Conservation (phyloP, 2,329 filamentous ascomycete species). For the Polychaeton citri region DNA sequence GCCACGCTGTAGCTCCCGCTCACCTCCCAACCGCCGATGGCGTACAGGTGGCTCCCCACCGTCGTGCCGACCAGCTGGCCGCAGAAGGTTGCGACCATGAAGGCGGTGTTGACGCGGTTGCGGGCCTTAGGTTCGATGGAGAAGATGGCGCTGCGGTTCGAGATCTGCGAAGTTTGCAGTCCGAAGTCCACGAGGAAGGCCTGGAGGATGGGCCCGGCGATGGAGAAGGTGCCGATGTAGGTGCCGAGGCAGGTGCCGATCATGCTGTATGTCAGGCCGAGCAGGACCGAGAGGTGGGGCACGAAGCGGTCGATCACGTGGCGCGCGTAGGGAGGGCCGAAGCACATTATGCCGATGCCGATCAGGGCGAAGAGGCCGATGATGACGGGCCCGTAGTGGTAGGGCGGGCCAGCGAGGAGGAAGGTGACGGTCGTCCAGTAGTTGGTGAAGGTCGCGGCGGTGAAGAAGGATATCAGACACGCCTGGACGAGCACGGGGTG, state of each 20-base stretch:
- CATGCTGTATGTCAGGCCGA: conserved; percentile 47
- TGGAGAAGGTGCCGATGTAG: conserved; percentile 49
- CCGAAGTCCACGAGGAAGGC: conserved; percentile 60
- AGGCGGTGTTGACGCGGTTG: conserved; percentile 69
- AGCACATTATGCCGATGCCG: conserved; percentile 54
- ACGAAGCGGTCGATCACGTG: conserved; percentile 57
- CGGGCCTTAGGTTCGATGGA: conserved; percentile 55
- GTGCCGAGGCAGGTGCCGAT: conserved; percentile 54
- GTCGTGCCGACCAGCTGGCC: conserved; percentile 58
- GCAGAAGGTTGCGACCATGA: conserved; percentile 63
- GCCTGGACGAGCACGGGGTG: conserved; percentile 59
- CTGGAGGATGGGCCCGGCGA: conserved; percentile 61
- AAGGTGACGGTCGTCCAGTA: conserved; percentile 73
- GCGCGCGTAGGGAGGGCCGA: conserved; percentile 57
- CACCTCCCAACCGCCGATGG: conserved; percentile 41
- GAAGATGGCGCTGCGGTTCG: conserved; percentile 59
- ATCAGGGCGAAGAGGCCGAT: conserved; percentile 73
- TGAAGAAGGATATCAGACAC: conserved; percentile 52
- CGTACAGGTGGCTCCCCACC: conserved; percentile 42
- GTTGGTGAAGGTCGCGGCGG: conserved; percentile 47
- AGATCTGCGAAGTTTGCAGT: conserved; percentile 59
- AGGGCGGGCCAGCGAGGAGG: conserved; percentile 56
- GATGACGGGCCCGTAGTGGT: conserved; percentile 50
- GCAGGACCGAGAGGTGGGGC: conserved; percentile 52
- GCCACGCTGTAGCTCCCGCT: conserved; percentile 45